Evolutionary conservation across 306 rosid species (phyloP), one percentile per base, ranked within the genome.

Genomic region (Glycine soja): DNA sequence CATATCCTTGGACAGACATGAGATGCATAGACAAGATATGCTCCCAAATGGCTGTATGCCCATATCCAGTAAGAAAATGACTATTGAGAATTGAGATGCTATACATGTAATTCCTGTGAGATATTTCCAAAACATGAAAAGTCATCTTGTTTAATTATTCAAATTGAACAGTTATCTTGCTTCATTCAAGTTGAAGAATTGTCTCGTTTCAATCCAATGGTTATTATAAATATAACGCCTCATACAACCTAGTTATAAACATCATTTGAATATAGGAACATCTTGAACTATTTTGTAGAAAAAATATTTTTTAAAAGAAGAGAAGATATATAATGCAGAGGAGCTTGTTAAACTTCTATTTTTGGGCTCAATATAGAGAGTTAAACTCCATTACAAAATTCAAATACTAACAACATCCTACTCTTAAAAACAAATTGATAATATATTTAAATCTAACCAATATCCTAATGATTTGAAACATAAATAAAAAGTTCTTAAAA

Each of bases 31-130:
- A 54, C 53, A 69, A 54, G 68, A 24, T 42, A 15, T 48, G 48
- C 45, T 47, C 36, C 56, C 19, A 69, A 10, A 48, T 61, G 36
- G 48, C 6, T 14, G 14, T 36, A 14, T 64, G 24, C 24, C 70
- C 13, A 40, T 62, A 72, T 62, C 68, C 68, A 54, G 9, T 43
- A 70, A 10, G 30, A 46, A 67, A 34, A 64, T 46, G 68, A 61
- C 56, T 12, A 12, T 34, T 56, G 71, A 75, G 54, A 68, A 24
- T 24, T 24, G 30, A 24, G 30, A 24, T 36, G 71, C 32, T 19
- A 12, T 2, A 48, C 46, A 75, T 47, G 64, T 68, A 14, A 45
- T 42, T 70, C 59, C 62, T 1, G 32, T 66, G 52, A 15, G 51
- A 42, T 42, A 42, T 8, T 66, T 66, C 8, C 32, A 40, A 42